A percentile compares a stretch with the other conserved stretches of the same genome.
Conservation (phyloP, 1,284 basidiomycete genomes). For the Ceratobasidium sp. region DNA sequence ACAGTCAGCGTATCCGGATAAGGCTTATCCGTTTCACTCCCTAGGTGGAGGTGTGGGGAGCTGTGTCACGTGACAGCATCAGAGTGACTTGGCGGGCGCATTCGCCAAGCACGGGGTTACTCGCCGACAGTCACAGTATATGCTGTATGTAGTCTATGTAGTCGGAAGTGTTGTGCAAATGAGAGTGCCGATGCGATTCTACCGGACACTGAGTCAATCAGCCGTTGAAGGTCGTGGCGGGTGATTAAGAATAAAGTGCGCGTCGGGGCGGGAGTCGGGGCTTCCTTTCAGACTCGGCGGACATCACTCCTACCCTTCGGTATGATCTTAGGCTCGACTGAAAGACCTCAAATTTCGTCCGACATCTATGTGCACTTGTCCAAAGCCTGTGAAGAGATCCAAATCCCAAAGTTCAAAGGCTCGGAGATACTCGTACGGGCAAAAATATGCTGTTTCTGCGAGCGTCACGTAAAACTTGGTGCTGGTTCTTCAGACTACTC, state of each 20-base stretch:
- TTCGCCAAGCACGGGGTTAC: not conserved
- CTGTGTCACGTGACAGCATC: not conserved
- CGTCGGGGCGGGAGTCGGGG: not conserved
- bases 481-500: not conserved
- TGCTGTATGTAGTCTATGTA: slow-evolving; percentile 2
- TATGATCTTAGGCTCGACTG: not conserved
- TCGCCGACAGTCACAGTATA: slow-evolving; percentile 4
- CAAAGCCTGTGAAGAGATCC: not conserved
- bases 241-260: not conserved
- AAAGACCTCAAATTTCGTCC: not conserved
- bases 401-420: not conserved
- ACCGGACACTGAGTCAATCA: too few relatives aligned
- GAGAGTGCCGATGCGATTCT: too few relatives aligned
- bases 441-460: slow-evolving; percentile 3
- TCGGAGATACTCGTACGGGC: not conserved
- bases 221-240: too few relatives aligned
- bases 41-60: slow-evolving; percentile 9
- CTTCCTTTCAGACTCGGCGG: not conserved
- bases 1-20: too few relatives aligned
- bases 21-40: too few relatives aligned
- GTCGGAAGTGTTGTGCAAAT: too few relatives aligned
- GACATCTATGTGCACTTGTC: not conserved
- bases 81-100: not conserved
- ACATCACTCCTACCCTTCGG: not conserved
- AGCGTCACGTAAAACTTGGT: not conserved